Evolutionary conservation across 1,284 basidiomycete genomes (phyloP), one percentile per base, ranked within the genome.

Genomic region (Leccinum solheimii): DNA sequence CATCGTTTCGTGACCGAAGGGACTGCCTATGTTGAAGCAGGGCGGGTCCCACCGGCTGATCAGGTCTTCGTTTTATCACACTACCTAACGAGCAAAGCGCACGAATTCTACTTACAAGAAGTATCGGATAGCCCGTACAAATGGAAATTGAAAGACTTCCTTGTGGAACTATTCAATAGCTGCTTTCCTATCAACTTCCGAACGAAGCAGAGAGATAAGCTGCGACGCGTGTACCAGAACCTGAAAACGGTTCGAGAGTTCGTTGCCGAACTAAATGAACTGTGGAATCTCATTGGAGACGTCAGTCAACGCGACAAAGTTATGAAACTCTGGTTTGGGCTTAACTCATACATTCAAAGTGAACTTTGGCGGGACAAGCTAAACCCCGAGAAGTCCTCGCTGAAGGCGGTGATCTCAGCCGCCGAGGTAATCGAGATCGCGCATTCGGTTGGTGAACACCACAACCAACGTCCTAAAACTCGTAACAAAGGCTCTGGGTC

Each of bases 41-140:
- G 45, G n/a, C 45, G 14, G 9, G 45, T 48, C n/a, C 19, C 19
- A 23, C 34, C 34, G 7, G 34, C 34, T 36, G 43, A 69, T 3
- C 66, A 66, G 7, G 69, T 76, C 0, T 71, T 71, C 45, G 64
- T 72, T 3, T 7, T 76, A 0, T 72, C 70, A 0, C 67, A 71
- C 27, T 77, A 65, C 65, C 59, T 82, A 2, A 74, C 57, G 1
- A 78, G 73, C 0, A 71, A 71, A n/a, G 79, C 78, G 0, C 75
- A 78, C 59, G 67, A 75, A 16, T 82, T 78, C 59, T 83, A 77
- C 57, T 68, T 76, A 0, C 69, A 64, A 3, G 68, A 75, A 21
- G 78, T 80, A 0, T 64, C 76, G 0, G 48, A 62, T 0, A 67
- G 72, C 0, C 65, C 70, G 0, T 51, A 66, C 30, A 8, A 26